Evolutionary conservation across 371 early-diverging fungal genomes (phyloP).

Genomic region (Thermomucor indicae-seudaticae): DNA sequence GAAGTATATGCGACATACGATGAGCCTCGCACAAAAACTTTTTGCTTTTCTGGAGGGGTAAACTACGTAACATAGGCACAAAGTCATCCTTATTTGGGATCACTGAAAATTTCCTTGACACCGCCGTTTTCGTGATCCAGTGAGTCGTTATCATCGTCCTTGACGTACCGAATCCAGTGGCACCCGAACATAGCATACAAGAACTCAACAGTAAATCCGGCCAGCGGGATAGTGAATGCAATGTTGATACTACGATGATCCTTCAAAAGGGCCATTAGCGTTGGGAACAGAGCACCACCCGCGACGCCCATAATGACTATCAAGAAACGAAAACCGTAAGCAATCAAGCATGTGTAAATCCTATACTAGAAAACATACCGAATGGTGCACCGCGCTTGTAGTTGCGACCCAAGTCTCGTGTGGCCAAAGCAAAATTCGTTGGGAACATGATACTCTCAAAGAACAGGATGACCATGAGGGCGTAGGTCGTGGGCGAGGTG

Average conservation of each 20-base stretch:
- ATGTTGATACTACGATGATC: slow-evolving; percentile 28
- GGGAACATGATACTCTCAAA: slow-evolving; percentile 47
- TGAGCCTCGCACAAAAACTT: too few relatives aligned
- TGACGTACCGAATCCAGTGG: slow-evolving; percentile 30
- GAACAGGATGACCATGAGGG: slow-evolving; percentile 33
- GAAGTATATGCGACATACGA: too few relatives aligned
- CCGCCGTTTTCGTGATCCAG: too few relatives aligned
- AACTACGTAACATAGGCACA: too few relatives aligned
- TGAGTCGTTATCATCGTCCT: slow-evolving; percentile 18
- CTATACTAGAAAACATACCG: slow-evolving; percentile 16
- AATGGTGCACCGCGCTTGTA: slow-evolving; percentile 40
- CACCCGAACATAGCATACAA: slow-evolving; percentile 29
- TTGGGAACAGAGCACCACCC: slow-evolving; percentile 41
- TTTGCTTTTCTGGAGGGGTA: too few relatives aligned
- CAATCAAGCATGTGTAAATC: neutral
- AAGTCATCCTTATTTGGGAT: too few relatives aligned
- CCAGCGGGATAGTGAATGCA: slow-evolving; percentile 30
- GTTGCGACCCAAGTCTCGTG: slow-evolving; percentile 39
- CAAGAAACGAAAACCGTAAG: neutral
- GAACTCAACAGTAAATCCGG: slow-evolving; percentile 26
- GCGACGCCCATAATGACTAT: slow-evolving; percentile 42
- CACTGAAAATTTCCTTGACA: too few relatives aligned
- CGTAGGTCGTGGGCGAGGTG: slow-evolving; percentile 24
- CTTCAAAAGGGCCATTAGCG: slow-evolving; percentile 33
- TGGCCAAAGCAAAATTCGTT: slow-evolving; percentile 40